phyloP scores from a whole-genome alignment of 371 early-diverging fungal genomes.

The Smittium mucronatum region DNA sequence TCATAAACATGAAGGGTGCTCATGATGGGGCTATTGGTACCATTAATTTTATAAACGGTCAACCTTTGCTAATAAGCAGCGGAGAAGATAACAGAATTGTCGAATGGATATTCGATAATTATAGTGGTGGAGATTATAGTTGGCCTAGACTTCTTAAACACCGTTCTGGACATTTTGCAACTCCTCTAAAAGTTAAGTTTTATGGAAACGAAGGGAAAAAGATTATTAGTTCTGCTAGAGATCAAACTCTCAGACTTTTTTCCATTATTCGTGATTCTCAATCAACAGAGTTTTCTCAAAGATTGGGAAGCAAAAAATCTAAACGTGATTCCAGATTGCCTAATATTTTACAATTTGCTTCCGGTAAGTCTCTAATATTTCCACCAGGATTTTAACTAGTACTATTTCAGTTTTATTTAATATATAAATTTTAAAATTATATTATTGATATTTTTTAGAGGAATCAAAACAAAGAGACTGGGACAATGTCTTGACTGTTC shows the following conservation, averaged over 20 bases:
- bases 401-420: no score
- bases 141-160: constrained; percentile 63
- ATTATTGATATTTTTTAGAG: constrained; percentile 31
- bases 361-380: background rate
- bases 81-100: constrained; percentile 83
- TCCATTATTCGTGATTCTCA: constrained; percentile 74
- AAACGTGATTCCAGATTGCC: background rate
- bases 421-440: no score
- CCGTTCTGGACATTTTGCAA: constrained; percentile 74
- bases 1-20: constrained; percentile 64
- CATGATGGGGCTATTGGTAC: constrained; percentile 67
- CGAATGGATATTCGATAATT: constrained; percentile 87
- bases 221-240: constrained; percentile 69
- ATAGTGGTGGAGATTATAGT: constrained; percentile 38
- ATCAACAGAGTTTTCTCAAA: constrained; percentile 73
- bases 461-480: constrained; percentile 60
- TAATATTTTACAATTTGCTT: constrained; percentile 10
- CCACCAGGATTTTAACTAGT: no score
- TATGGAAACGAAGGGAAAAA: constrained; percentile 53
- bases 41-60: constrained; percentile 61
- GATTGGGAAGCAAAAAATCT: constrained; percentile 15
- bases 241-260: constrained; percentile 65
- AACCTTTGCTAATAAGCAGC: constrained; percentile 76
- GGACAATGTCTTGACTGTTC: constrained; percentile 82
- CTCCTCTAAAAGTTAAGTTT: constrained; percentile 66